Evolutionary conservation across 1,284 basidiomycete genomes (phyloP).

Genomic region (Sphagnurus paluster): DNA sequence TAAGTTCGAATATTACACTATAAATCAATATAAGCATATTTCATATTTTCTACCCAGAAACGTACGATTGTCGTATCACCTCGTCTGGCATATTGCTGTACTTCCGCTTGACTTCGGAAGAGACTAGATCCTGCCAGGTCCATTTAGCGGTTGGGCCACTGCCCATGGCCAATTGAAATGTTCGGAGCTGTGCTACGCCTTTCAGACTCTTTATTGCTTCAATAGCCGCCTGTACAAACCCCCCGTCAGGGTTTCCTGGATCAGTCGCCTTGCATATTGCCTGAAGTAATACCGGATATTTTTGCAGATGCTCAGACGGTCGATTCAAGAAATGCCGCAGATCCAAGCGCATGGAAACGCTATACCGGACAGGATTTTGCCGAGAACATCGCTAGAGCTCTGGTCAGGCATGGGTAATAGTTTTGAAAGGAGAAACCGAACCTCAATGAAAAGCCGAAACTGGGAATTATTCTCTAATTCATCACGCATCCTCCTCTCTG

Average conservation of each 20-base stretch:
- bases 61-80: slow-evolving; percentile 85
- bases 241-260: slow-evolving; percentile 75
- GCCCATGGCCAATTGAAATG: slow-evolving; percentile 86
- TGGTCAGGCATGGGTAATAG: not conserved
- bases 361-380: slow-evolving; percentile 51
- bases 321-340: slow-evolving; percentile 86
- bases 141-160: slow-evolving; percentile 72
- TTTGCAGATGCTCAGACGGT: slow-evolving; percentile 87
- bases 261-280: slow-evolving; percentile 84
- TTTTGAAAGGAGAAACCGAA: slow-evolving; percentile 27
- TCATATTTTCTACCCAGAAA: not conserved
- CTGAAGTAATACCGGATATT: slow-evolving; percentile 86
- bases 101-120: slow-evolving; percentile 59
- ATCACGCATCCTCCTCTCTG: slow-evolving; percentile 84
- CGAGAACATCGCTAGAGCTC: slow-evolving; percentile 47
- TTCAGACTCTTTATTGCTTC: slow-evolving; percentile 78
- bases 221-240: slow-evolving; percentile 77
- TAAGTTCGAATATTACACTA: slow-evolving; percentile 92
- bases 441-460: slow-evolving; percentile 88
- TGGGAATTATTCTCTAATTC: slow-evolving; percentile 83
- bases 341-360: slow-evolving; percentile 78
- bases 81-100: slow-evolving; percentile 69
- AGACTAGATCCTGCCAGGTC: slow-evolving; percentile 88
- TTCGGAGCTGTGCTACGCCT: slow-evolving; percentile 73
- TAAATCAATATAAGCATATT: slow-evolving; percentile 8